These are phyloP conservation scores for Aeminium ludgeri DNA, from an alignment of 495 filamentous ascomycete genomes.

Conservation along the genomic window DNA sequence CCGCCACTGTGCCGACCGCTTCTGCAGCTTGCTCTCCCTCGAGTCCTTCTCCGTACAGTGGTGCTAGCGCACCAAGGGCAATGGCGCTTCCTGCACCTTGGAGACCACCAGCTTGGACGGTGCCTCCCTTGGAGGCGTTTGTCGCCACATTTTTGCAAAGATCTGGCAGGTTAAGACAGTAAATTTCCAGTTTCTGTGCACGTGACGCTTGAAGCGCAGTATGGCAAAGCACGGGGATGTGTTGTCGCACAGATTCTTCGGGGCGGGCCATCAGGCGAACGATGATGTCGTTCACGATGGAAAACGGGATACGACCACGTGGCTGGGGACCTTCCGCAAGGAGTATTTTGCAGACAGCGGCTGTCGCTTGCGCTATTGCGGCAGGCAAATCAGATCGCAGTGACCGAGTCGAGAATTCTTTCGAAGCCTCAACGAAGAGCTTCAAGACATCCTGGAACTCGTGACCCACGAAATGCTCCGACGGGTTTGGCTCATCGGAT, in stretches of 20 bases:
- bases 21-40: constrained; percentile 1
- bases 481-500: neutral
- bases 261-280: constrained; percentile 5
- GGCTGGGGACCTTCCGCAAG: neutral
- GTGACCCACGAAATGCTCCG: neutral
- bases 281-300: neutral
- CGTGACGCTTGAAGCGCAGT: constrained; percentile 2
- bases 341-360: constrained; percentile 4
- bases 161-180: constrained; percentile 1
- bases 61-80: constrained; percentile 9
- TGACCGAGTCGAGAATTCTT: constrained; percentile 4
- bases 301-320: neutral
- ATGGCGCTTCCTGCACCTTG: constrained; percentile 9
- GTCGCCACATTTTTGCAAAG: constrained; percentile 4
- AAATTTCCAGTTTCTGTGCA: neutral
- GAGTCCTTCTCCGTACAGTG: constrained; percentile 1
- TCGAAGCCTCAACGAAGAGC: neutral
- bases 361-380: constrained; percentile 1
- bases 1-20: neutral
- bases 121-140: constrained; percentile 6
- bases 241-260: constrained; percentile 6
- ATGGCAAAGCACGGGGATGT: neutral
- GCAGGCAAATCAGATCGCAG: constrained; percentile 9
- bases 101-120: no score
- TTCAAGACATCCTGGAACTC: neutral